Evolutionary conservation across 208 protist genomes (phyloP).

Genomic region (Crithidia expoeki): DNA sequence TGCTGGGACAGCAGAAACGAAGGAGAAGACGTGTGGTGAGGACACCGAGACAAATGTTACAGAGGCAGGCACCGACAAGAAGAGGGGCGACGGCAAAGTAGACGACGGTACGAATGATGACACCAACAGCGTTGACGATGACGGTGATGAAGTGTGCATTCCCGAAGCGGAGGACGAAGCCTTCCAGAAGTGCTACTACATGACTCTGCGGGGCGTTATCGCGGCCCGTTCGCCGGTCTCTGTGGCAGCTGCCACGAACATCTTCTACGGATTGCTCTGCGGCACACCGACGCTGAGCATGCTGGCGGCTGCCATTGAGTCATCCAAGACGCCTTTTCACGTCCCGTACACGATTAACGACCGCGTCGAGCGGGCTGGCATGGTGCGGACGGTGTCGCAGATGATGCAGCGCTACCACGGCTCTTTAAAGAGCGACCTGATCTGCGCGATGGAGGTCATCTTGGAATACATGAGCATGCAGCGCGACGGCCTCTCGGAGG

Average conservation of each 20-base stretch:
- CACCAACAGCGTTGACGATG: neutral
- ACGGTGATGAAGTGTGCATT: slow-evolving; percentile 16
- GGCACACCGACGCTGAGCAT: slow-evolving; percentile 72
- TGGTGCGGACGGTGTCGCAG: slow-evolving; percentile 35
- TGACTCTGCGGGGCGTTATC: slow-evolving; percentile 76
- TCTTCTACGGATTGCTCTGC: slow-evolving; percentile 79
- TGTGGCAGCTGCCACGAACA: slow-evolving; percentile 57
- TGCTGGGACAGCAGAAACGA: neutral
- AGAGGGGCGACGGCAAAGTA: neutral
- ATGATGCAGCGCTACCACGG: slow-evolving; percentile 67
- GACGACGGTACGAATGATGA: neutral
- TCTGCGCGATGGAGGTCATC: slow-evolving; percentile 60
- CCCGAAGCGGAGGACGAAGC: slow-evolving; percentile 17
- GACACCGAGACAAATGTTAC: neutral
- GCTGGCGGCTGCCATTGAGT: slow-evolving; percentile 63
- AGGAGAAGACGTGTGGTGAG: neutral
- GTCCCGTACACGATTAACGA: slow-evolving; percentile 67
- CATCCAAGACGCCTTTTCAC: slow-evolving; percentile 71
- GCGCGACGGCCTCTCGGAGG: slow-evolving; percentile 73
- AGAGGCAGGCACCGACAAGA: neutral
- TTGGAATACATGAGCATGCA: slow-evolving; percentile 82
- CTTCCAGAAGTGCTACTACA: slow-evolving; percentile 47
- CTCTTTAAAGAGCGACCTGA: slow-evolving; percentile 60
- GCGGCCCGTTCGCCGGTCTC: slow-evolving; percentile 60
- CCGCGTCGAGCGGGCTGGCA: slow-evolving; percentile 28